Evolutionary conservation across 495 filamentous ascomycete genomes (phyloP).

Genomic region (Aspergillus conjunctus): DNA sequence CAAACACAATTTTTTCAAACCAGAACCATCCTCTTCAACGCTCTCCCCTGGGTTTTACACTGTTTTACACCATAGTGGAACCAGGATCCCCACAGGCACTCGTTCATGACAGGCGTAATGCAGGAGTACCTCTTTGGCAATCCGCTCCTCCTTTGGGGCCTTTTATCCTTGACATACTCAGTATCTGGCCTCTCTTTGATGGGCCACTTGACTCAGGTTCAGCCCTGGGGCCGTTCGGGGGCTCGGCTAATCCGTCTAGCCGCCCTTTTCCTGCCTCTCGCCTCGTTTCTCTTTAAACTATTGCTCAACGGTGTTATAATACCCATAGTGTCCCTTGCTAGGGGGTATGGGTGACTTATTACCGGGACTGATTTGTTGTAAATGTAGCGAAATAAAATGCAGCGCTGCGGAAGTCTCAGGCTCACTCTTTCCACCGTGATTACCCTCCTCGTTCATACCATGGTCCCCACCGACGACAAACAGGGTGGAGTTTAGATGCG

Average conservation of each 20-base stretch:
- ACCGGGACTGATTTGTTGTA: not conserved
- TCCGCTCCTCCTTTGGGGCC: not conserved
- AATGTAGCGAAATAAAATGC: not conserved
- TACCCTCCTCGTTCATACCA: slow-evolving; percentile 1
- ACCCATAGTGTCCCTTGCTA: not conserved
- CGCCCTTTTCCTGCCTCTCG: too few species aligned
- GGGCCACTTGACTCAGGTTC: too few species aligned
- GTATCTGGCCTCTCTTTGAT: not conserved
- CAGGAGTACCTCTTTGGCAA: not conserved
- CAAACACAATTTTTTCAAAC: too few species aligned
- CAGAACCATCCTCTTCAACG: too few species aligned
- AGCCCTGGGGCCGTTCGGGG: too few species aligned
- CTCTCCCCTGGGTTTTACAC: too few species aligned
- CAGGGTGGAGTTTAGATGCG: slow-evolving; percentile 1
- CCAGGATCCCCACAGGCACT: not conserved
- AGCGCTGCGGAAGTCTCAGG: not conserved
- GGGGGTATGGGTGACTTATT: not conserved
- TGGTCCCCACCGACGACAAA: not conserved
- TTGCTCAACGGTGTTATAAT: not conserved
- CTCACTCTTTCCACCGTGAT: not conserved
- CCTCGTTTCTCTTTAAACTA: too few species aligned
- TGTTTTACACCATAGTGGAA: not conserved
- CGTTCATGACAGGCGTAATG: too few species aligned
- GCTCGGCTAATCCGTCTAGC: too few species aligned
- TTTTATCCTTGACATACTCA: not conserved